Conservation (phyloP, 495 filamentous ascomycete species). For the Echria macrotheca region DNA sequence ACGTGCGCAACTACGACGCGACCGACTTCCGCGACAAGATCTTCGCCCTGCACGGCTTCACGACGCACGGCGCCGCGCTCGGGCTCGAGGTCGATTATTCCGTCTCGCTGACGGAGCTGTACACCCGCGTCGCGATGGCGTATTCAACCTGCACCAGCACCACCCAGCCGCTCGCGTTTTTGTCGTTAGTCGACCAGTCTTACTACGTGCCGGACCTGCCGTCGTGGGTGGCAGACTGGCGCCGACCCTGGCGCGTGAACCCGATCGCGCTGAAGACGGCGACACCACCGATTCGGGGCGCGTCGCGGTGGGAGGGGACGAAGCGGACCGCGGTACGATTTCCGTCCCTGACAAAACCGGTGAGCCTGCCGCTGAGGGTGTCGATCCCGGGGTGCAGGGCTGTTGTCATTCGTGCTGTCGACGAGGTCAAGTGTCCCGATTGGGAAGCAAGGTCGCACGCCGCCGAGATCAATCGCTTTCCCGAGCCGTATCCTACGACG, state of each 20-base stretch:
- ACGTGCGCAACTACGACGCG: conserved; percentile 1
- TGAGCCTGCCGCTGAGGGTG: no score
- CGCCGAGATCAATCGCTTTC: neutral
- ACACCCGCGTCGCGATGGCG: neutral
- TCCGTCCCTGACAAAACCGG: no score
- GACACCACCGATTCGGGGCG: no score
- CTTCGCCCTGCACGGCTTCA: neutral
- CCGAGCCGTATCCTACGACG: conserved; percentile 4
- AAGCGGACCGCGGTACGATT: no score
- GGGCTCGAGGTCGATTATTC: neutral
- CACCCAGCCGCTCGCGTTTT: neutral
- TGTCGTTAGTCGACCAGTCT: neutral
- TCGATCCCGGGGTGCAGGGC: neutral
- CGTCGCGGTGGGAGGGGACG: no score
- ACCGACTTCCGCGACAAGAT: conserved; percentile 1
- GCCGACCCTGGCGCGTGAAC: no score
- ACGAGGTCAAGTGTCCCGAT: neutral
- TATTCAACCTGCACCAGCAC: no score
- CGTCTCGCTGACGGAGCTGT: neutral
- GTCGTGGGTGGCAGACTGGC: neutral
- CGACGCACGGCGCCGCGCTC: neutral
- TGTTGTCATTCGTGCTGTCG: neutral
- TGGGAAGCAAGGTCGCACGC: neutral
- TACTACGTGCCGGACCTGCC: conserved; percentile 2
- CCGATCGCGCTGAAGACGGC: no score